These are phyloP conservation scores for Fagopyrum homotropicum DNA, from an alignment of 148 eudicot genomes.

Conservation along the genomic window DNA sequence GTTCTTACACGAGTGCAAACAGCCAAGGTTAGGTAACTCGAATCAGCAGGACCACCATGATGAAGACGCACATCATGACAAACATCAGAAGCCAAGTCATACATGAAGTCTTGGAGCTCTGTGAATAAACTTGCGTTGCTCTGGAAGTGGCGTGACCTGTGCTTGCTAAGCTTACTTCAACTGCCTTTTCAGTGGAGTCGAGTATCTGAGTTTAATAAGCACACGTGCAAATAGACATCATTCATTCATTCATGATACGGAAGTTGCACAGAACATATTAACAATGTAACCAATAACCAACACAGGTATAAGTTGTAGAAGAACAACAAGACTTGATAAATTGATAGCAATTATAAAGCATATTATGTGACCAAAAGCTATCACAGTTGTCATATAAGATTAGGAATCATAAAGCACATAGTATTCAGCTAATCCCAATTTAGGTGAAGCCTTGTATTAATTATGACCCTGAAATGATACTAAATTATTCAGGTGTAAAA, in stretches of 20 bases:
- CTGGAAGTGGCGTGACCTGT: conserved; percentile 65
- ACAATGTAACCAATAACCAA: background rate
- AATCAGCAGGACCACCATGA: conserved; percentile 38
- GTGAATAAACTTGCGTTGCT: conserved; percentile 53
- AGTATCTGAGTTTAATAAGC: conserved; percentile 45
- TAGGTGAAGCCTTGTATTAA: background rate
- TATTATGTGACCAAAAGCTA: background rate
- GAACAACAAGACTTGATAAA: background rate
- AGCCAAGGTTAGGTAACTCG: conserved; percentile 45
- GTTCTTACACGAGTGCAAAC: background rate
- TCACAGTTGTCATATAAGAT: background rate
- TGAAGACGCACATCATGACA: conserved; percentile 30
- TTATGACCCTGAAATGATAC: background rate
- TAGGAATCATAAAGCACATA: background rate
- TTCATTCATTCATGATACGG: background rate
- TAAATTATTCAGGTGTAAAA: background rate
- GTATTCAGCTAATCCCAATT: background rate
- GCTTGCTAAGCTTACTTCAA: conserved; percentile 89
- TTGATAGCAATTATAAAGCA: background rate
- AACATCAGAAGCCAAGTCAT: conserved; percentile 77
- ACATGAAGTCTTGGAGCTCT: conserved; percentile 72
- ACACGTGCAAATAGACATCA: background rate
- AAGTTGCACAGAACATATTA: background rate
- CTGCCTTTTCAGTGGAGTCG: conserved; percentile 89
- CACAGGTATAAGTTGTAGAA: background rate